These are phyloP conservation scores for Dictyostelium brefeldianum DNA, from an alignment of 78 protist genomes.

Conservation along the genomic window DNA sequence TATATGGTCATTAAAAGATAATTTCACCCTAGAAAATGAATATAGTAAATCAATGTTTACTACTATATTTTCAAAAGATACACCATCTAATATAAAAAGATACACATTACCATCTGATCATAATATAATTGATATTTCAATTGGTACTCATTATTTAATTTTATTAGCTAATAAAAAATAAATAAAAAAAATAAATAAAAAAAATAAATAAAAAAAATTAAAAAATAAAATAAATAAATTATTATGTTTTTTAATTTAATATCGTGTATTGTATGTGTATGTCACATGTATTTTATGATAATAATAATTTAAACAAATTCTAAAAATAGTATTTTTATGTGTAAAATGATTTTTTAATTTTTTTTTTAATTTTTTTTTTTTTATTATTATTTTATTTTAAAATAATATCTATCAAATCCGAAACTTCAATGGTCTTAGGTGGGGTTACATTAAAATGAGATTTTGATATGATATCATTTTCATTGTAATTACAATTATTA, in stretches of 20 bases:
- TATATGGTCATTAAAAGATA: conserved; percentile 43
- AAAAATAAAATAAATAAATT: not conserved
- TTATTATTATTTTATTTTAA: too few relatives aligned
- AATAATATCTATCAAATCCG: too few relatives aligned
- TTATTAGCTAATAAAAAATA: conserved; percentile 11
- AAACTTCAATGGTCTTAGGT: too few relatives aligned
- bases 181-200: not conserved
- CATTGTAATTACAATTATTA: too few relatives aligned
- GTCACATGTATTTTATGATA: too few relatives aligned
- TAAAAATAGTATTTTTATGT: not conserved
- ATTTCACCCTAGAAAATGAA: conserved; percentile 2
- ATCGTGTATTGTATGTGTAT: too few relatives aligned
- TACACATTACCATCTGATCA: conserved; percentile 60
- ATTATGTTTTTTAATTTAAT: too few relatives aligned
- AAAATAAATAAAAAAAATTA: not conserved
- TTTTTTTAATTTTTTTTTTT: conserved; percentile 8
- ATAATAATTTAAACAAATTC: too few relatives aligned
- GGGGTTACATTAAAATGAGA: too few relatives aligned
- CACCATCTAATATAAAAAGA: not conserved
- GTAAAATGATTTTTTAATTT: not conserved
- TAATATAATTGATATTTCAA: conserved; percentile 21
- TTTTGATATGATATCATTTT: too few relatives aligned
- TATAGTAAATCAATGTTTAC: not conserved
- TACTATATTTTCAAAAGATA: not conserved
- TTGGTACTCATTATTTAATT: conserved; percentile 45